Base-by-base conservation (phyloP, 257 asterid species). In the Solanum microdontum region DNA sequence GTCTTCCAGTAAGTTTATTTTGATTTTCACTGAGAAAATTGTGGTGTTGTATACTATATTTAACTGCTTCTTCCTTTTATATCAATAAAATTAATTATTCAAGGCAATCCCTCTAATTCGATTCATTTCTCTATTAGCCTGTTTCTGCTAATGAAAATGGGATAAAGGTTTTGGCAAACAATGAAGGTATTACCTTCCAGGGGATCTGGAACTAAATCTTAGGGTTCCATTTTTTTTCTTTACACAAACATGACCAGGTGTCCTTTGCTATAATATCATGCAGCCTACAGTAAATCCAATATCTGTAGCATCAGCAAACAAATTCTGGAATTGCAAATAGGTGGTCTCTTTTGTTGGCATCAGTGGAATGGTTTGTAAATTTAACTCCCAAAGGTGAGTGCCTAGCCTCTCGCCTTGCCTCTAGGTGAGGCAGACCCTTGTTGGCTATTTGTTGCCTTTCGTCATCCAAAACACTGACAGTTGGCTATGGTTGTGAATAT, bases 31-130 rank as follows among this genome's bases (percentile, higher is more conserved):
- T 34, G 73, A 62, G 80, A 82, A 70, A 55, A 83, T 77, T 40
- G 62, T 40, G 30, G 33, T 70, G 32, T 30, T 43, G 17, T 43
- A 10, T 19, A 11, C 64, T 77, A 85, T 48, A 58, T 28, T 85
- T 60, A 74, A 89, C 45, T 43, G 85, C 66, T 80, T 28, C 89
- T 82, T 85, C 73, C n/a, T 88, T 87, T 87, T 60, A 84, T 55
- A 55, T 55, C 64, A 6, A 55, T 55, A 58, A 79, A 43, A 89
- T 90, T 55, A 58, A 74, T 74, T 84, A 84, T 40, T 43, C 30
- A 85, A 95, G 95, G 99, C 98, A 88, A 96, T 96, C 90, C 99
- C 99, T 11, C 94, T 98, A 76, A 90, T 96, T 86, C 95, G 98
- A 86, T 96, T 95, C 94, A 96, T 94, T 39, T 91, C 91, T 85